Conservation (phyloP, 805 yeast species). For the Suhomyces vadensis region DNA sequence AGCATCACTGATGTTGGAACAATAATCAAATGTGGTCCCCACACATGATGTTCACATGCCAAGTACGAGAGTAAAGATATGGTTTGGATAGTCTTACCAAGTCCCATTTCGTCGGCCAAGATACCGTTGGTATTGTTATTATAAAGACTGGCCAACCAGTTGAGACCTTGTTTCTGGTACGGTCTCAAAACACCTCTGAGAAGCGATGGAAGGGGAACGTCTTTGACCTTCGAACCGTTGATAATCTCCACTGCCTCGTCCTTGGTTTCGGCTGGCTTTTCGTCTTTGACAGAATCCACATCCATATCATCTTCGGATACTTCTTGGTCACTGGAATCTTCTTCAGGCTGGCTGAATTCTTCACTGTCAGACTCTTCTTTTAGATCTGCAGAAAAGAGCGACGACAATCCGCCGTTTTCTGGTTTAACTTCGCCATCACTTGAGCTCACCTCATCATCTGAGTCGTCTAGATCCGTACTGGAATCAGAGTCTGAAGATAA, state of each 20-base stretch:
- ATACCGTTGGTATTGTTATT: slow-evolving; percentile 94
- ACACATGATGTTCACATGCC: slow-evolving; percentile 88
- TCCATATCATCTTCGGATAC: slow-evolving; percentile 10
- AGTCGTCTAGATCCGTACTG: slow-evolving; percentile 13
- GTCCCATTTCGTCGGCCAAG: slow-evolving; percentile 98
- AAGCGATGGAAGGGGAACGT: slow-evolving; percentile 76
- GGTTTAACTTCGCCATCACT: slow-evolving; percentile 13
- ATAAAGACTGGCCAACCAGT: slow-evolving; percentile 94
- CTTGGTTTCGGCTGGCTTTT: slow-evolving; percentile 7
- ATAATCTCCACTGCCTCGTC: slow-evolving; percentile 27
- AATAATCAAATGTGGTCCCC: slow-evolving; percentile 98
- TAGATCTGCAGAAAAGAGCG: slow-evolving; percentile 5
- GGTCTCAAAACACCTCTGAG: slow-evolving; percentile 82
- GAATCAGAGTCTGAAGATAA: slow-evolving; percentile 21
- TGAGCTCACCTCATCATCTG: slow-evolving; percentile 11
- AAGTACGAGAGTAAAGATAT: slow-evolving; percentile 81
- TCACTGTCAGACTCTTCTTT: slow-evolving; percentile 19
- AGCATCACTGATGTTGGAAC: slow-evolving; percentile 97
- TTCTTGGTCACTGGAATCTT: slow-evolving; percentile 18
- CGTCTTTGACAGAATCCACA: slow-evolving; percentile 20
- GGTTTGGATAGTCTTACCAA: slow-evolving; percentile 96
- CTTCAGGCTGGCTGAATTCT: slow-evolving; percentile 10
- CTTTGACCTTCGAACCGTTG: slow-evolving; percentile 47
- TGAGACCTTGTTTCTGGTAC: slow-evolving; percentile 93
- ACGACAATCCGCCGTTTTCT: slow-evolving; percentile 11